Evolutionary conservation across 2,329 filamentous ascomycete species (phyloP).

Genomic region (Chaetomium sp.): DNA sequence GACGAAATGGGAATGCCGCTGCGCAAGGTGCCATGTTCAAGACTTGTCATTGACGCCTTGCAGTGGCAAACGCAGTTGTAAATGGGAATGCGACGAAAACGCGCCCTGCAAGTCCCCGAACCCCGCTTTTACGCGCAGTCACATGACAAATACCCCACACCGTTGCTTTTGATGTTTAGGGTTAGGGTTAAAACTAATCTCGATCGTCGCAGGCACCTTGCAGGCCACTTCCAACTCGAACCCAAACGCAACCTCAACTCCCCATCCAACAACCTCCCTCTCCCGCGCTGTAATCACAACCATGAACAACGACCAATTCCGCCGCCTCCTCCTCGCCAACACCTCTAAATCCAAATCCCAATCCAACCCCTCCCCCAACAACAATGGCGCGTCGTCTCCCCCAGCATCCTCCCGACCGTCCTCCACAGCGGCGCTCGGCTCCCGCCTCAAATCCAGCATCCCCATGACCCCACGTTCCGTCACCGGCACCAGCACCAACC

Average conservation of each 20-base stretch:
- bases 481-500: slow-evolving; percentile 40
- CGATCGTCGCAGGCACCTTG: too few relatives aligned
- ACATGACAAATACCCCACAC: slow-evolving; percentile 5
- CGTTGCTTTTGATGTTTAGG: not conserved
- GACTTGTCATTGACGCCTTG: not conserved
- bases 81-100: not conserved
- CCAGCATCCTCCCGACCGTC: slow-evolving; percentile 25
- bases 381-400: slow-evolving; percentile 39
- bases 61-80: not conserved
- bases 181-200: not conserved
- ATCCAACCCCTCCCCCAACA: slow-evolving; percentile 20
- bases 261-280: not conserved
- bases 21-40: not conserved
- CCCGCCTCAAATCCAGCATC: slow-evolving; percentile 70
- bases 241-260: too few relatives aligned
- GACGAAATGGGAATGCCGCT: too few relatives aligned
- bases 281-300: not conserved
- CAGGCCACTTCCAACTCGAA: too few relatives aligned
- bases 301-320: slow-evolving; percentile 97
- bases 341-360: slow-evolving; percentile 32
- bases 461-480: slow-evolving; percentile 87
- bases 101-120: not conserved
- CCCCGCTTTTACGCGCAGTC: slow-evolving; percentile 10
- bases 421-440: slow-evolving; percentile 55
- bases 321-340: slow-evolving; percentile 61